Conservation (phyloP, 2,329 filamentous ascomycete species). For the Claviceps paspali region DNA sequence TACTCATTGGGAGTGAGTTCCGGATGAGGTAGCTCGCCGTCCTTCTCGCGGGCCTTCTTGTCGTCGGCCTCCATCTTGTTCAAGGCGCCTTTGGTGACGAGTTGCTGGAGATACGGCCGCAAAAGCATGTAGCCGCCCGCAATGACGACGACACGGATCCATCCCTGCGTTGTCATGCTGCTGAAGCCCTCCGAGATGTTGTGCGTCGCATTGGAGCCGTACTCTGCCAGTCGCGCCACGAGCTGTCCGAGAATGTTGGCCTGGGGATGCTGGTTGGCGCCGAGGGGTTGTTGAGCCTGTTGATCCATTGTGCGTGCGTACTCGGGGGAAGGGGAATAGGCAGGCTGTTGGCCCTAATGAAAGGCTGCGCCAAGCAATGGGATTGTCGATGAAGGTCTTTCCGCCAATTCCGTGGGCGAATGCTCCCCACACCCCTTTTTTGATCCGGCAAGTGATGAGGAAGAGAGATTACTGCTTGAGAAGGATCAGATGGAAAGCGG, state of each 20-base stretch:
- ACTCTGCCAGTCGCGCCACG: conserved; percentile 17
- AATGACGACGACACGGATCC: conserved; percentile 55
- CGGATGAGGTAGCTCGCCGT: conserved; percentile 11
- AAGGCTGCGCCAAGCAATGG: no score
- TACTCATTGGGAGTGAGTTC: conserved; percentile 51
- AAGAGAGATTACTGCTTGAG: no score
- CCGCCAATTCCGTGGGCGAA: no score
- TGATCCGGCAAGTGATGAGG: no score
- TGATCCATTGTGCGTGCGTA: conserved; percentile 8
- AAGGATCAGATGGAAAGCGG: no score
- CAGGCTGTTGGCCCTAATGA: no score
- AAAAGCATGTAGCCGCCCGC: conserved; percentile 60
- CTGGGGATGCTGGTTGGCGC: conserved; percentile 12
- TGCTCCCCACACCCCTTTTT: no score
- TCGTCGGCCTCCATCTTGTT: conserved; percentile 47
- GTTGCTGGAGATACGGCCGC: conserved; percentile 58
- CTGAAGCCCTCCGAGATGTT: conserved; percentile 35
- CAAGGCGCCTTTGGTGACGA: conserved; percentile 47
- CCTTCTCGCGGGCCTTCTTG: conserved; percentile 18
- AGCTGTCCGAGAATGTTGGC: conserved; percentile 21
- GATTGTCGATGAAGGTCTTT: no score
- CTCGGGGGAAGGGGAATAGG: no score
- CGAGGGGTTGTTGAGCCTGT: conserved; percentile 12
- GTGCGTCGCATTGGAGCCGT: conserved; percentile 24
- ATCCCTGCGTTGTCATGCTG: conserved; percentile 35